phyloP scores from a whole-genome alignment of 164 flowering plant species.

The Chloranthus sessilifolius region DNA sequence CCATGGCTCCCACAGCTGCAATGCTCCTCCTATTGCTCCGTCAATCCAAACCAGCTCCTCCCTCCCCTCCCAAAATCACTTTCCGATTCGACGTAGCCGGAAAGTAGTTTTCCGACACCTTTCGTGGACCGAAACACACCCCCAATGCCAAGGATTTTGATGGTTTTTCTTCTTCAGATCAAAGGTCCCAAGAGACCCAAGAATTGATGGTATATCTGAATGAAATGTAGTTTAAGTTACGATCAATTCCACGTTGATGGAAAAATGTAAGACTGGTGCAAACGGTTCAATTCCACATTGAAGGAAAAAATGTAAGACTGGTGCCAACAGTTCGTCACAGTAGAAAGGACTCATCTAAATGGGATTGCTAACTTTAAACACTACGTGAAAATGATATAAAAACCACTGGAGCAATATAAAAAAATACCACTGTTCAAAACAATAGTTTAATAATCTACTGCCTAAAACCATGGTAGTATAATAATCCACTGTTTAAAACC shows the following conservation, averaged over 20 bases:
- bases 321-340: not conserved
- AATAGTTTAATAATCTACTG: no score
- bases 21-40: constrained; percentile 20
- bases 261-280: not conserved
- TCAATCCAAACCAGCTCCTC: constrained; percentile 2
- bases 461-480: no score
- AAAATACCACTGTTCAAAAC: no score
- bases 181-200: constrained; percentile 18
- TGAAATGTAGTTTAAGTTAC: no score
- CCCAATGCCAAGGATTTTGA: not conserved
- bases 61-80: not conserved
- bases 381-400: no score
- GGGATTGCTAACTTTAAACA: not conserved
- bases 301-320: not conserved
- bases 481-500: no score
- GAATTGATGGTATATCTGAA: constrained; percentile 25
- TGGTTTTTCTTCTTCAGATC: not conserved
- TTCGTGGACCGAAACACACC: not conserved
- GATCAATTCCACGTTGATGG: not conserved
- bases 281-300: not conserved
- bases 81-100: constrained; percentile 1
- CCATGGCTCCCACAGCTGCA: constrained; percentile 28
- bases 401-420: no score
- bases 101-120: constrained; percentile 6
- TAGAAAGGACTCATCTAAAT: not conserved